phyloP scores from a whole-genome alignment of 345 rosid species.

The Boechera stricta region DNA sequence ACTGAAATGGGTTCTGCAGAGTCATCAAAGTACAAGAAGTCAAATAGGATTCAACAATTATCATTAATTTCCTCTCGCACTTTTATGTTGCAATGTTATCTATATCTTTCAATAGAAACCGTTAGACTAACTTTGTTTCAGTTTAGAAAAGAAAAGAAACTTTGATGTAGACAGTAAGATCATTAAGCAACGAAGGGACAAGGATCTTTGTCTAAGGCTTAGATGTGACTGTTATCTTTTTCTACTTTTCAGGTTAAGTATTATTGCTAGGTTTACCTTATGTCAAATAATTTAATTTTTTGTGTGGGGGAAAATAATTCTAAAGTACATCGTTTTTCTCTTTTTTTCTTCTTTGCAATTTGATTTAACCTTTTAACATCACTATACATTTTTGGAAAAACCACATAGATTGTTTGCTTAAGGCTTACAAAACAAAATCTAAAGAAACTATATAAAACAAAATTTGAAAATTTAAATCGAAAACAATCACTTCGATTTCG shows the following conservation, averaged over 20 bases:
- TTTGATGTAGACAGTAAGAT: no score
- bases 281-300: no score
- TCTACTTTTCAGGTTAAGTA: no score
- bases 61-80: not conserved
- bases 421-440: conserved; percentile 28
- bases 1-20: not conserved
- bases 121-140: not conserved
- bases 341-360: not conserved
- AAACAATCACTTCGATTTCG: conserved; percentile 4
- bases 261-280: no score
- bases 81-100: not conserved
- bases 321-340: not conserved
- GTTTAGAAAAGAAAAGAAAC: not conserved
- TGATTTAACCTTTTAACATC: conserved; percentile 11
- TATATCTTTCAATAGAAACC: not conserved
- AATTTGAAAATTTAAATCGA: not conserved
- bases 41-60: not conserved
- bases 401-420: conserved; percentile 27
- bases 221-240: no score
- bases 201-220: no score
- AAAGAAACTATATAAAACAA: conserved; percentile 14
- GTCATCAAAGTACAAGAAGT: conserved; percentile 1
- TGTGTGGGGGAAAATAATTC: no score
- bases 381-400: conserved; percentile 36
- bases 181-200: no score